Evolutionary conservation across 2,329 filamentous ascomycete species (phyloP), one percentile per base, ranked within the genome.

Genomic region (Magnaporthiopsis incrustans): DNA sequence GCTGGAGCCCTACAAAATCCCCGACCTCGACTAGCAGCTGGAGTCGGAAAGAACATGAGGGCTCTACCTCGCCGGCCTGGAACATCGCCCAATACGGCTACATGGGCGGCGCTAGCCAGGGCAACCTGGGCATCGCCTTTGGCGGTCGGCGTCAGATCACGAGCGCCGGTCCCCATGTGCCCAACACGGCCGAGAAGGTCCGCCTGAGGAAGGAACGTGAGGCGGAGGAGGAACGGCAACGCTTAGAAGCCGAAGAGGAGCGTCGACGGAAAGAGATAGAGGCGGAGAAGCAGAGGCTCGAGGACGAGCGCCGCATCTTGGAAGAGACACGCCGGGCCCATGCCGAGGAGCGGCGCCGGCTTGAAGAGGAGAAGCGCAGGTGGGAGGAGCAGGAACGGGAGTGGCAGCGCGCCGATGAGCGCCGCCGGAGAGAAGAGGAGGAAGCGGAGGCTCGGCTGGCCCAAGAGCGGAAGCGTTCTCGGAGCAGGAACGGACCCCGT

Each of bases 81-180:
- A 99, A 98, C 73, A 98, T 98, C 70, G 90, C 93, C 65, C 95
- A 99, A 74, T 99, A 99, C 73, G 93, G 95, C 10, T 99, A 97
- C 76, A 95, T 98, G 89, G 95, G 95, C 65, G 95, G 95, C 61
- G 95, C 95, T 32, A 97, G 91, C 71, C 95, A 99, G 75, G 94
- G 92, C 3, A 98, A 96, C 70, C 87, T 97, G 67, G 95, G 95
- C 25, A 92, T 99, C 69, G 87, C 91, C 14, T 98, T 98, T 76
- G 95, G 95, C 64, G 91, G 89, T 25, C 86, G 93, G 70, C 86
- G 95, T 66, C 95, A 99, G 77, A 98, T 99, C 73, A 98, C 93
- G 11, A 92, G 84, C 70, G 85, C 91, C 18, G 82, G 86, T 38
- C 95, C 95, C 6, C 76, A 84, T 59, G 91, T 98, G 12, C 92